phyloP scores from a whole-genome alignment of 306 rosid species.

The Vicia sativa region DNA sequence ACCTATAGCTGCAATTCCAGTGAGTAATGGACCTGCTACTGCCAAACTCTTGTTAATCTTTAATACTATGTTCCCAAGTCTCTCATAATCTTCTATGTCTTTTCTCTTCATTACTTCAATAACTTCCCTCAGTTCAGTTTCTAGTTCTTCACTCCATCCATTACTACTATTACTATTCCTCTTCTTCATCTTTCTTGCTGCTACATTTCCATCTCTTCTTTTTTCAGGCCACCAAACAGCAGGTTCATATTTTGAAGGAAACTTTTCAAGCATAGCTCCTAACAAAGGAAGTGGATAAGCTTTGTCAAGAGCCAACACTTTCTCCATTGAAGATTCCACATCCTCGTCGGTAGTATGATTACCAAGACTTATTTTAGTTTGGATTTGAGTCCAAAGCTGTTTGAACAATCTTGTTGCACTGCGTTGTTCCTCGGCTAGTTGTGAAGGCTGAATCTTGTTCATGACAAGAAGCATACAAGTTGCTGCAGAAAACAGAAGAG shows the following conservation, averaged over 20 bases:
- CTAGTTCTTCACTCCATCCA: constrained; percentile 61
- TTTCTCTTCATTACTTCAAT: constrained; percentile 51
- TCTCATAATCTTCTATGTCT: constrained; percentile 62
- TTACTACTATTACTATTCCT: constrained; percentile 33
- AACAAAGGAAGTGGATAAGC: constrained; percentile 79
- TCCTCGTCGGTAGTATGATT: constrained; percentile 39
- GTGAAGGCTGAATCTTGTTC: constrained; percentile 78
- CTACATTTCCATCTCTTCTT: neutral
- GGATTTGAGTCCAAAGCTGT: constrained; percentile 49
- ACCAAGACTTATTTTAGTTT: constrained; percentile 43
- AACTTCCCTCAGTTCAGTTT: constrained; percentile 54
- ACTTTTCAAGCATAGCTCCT: constrained; percentile 76
- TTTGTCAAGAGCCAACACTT: constrained; percentile 59
- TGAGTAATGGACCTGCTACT: constrained; percentile 63
- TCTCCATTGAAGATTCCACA: constrained; percentile 35
- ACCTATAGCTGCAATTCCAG: constrained; percentile 64
- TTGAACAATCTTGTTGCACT: constrained; percentile 59
- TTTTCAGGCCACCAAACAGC: constrained; percentile 75
- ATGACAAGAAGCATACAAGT: constrained; percentile 53
- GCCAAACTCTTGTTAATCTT: constrained; percentile 61
- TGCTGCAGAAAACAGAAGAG: constrained; percentile 63
- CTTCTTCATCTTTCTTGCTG: neutral
- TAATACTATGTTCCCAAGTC: constrained; percentile 58
- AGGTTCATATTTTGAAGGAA: constrained; percentile 57
- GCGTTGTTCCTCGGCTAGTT: constrained; percentile 74